Percentiles rank a stretch among this genome's conserved stretches.
These are phyloP conservation scores for Agrocybe chaxingu DNA, from an alignment of 768 basidiomycete species.

Conservation along the genomic window DNA sequence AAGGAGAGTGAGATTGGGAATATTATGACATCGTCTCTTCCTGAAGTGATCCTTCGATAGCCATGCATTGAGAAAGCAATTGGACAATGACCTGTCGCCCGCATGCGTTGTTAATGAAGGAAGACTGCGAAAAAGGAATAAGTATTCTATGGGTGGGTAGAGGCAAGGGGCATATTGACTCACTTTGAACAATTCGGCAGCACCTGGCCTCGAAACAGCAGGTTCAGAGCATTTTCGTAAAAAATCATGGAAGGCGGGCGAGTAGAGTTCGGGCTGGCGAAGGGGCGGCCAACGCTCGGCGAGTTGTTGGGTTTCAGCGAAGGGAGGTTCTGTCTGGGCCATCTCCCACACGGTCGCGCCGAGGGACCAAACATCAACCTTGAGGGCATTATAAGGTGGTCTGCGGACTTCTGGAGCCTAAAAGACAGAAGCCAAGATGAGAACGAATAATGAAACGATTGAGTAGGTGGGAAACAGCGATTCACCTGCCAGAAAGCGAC, in stretches of 20 bases:
- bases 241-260: constrained; percentile 72
- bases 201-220: constrained; percentile 48
- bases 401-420: constrained; percentile 77
- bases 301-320: constrained; percentile 54
- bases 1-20: background rate
- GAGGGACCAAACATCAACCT: constrained; percentile 78
- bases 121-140: constrained; percentile 34
- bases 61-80: constrained; percentile 62
- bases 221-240: constrained; percentile 64
- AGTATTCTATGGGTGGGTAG: background rate
- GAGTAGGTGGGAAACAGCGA: constrained; percentile 8
- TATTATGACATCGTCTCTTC: constrained; percentile 14
- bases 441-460: background rate
- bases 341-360: constrained; percentile 86
- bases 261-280: constrained; percentile 54
- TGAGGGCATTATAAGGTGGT: constrained; percentile 68
- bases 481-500: constrained; percentile 79
- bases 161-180: constrained; percentile 15
- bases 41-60: constrained; percentile 52
- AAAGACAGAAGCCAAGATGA: constrained; percentile 13
- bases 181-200: constrained; percentile 59
- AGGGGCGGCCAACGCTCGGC: constrained; percentile 66
- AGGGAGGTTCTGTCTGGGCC: constrained; percentile 73
- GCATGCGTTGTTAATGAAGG: constrained; percentile 62
- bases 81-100: constrained; percentile 66